Conservation (phyloP, 163 green algal species). For the Volvox carteri region DNA sequence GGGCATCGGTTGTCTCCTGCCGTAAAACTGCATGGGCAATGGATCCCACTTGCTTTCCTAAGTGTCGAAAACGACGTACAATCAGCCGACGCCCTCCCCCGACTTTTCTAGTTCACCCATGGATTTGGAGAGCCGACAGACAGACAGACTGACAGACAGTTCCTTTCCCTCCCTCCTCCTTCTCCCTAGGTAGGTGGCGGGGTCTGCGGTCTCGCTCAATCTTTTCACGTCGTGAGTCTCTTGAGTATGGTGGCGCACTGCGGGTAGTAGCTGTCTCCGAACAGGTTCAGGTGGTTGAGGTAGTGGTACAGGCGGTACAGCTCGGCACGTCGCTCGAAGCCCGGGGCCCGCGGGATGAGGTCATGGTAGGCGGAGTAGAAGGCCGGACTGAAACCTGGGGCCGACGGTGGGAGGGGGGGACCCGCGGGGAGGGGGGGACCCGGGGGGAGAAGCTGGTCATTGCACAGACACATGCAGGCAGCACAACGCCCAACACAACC, state of each 20-base stretch:
- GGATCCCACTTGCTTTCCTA: no score
- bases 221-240: no score
- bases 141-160: no score
- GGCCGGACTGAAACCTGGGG: constrained; percentile 73
- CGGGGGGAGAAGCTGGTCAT: not conserved
- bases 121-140: no score
- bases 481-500: not conserved
- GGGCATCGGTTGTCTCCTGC: no score
- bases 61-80: no score
- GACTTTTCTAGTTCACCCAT: no score
- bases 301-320: constrained; percentile 93
- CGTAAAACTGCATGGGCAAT: no score
- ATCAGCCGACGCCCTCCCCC: no score
- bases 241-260: constrained; percentile 60
- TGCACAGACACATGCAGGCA: not conserved
- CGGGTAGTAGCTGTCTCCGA: constrained; percentile 81
- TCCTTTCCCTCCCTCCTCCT: no score
- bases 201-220: no score
- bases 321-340: constrained; percentile 86
- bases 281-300: constrained; percentile 97
- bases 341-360: constrained; percentile 83
- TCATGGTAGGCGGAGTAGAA: constrained; percentile 91
- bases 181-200: no score
- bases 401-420: not conserved
- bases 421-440: not conserved